Percentiles rank a stretch among this genome's conserved stretches.
These are phyloP conservation scores for Monosporozyma yasuniensis DNA, from an alignment of 805 yeast species.

Conservation along the genomic window DNA sequence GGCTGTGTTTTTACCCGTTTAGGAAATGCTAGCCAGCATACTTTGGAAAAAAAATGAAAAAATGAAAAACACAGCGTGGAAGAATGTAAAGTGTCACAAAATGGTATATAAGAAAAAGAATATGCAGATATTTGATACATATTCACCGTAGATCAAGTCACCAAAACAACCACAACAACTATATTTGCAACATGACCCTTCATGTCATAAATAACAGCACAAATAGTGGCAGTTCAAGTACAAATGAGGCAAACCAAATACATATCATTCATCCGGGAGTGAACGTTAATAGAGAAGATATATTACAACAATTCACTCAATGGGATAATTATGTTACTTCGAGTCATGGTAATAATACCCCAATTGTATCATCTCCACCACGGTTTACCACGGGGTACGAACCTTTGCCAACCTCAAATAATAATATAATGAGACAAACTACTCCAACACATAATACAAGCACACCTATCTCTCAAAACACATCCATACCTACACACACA, in stretches of 20 bases:
- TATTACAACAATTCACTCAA: not conserved
- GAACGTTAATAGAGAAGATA: not conserved
- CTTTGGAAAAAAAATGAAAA: too few relatives aligned
- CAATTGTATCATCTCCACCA: not conserved
- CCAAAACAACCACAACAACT: too few relatives aligned
- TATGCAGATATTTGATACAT: too few relatives aligned
- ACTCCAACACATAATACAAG: not conserved
- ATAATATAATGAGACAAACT: too few relatives aligned
- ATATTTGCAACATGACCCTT: too few relatives aligned
- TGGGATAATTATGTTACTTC: not conserved
- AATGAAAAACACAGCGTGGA: too few relatives aligned
- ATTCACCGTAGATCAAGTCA: too few relatives aligned
- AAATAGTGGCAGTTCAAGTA: not conserved
- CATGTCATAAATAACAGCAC: not conserved
- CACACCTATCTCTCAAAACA: not conserved
- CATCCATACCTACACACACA: too few relatives aligned
- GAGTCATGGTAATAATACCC: not conserved
- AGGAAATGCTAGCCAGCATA: too few relatives aligned
- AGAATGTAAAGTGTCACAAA: too few relatives aligned
- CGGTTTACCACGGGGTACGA: not conserved
- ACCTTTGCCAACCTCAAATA: not conserved
- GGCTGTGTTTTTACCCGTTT: too few relatives aligned
- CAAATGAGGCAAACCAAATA: not conserved
- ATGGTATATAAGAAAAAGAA: too few relatives aligned
- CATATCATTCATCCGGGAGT: not conserved